Evolutionary conservation across 1,139 yeast species (phyloP).

Genomic region (Blastobotrys indianensis): DNA sequence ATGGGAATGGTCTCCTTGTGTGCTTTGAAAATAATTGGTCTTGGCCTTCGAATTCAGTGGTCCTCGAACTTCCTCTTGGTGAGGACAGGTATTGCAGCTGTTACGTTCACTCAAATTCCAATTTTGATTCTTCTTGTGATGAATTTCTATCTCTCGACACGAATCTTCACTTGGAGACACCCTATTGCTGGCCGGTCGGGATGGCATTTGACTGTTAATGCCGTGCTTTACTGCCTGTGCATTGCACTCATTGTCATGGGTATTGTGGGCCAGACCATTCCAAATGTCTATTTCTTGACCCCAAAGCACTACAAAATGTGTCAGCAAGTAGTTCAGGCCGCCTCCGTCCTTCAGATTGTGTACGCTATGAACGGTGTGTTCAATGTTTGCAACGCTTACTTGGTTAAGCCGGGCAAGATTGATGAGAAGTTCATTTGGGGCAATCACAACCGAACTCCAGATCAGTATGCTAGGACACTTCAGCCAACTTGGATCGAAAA

Average conservation of each 20-base stretch:
- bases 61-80: constrained; percentile 39
- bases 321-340: constrained; percentile 54
- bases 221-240: constrained; percentile 48
- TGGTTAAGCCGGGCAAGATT: constrained; percentile 48
- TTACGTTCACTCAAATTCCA: constrained; percentile 49
- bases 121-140: constrained; percentile 42
- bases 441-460: constrained; percentile 23
- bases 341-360: constrained; percentile 49
- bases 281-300: constrained; percentile 54
- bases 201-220: constrained; percentile 52
- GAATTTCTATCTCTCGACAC: constrained; percentile 53
- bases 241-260: constrained; percentile 59
- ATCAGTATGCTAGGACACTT: constrained; percentile 40
- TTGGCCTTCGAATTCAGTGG: constrained; percentile 57
- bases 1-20: constrained; percentile 53
- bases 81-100: constrained; percentile 52
- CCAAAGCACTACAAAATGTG: constrained; percentile 44
- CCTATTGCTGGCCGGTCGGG: constrained; percentile 64
- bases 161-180: constrained; percentile 77
- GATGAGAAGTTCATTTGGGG: constrained; percentile 35
- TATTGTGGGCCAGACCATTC: constrained; percentile 58
- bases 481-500: constrained; percentile 81
- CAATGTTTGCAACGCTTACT: constrained; percentile 48
- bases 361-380: constrained; percentile 52
- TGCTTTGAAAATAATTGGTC: constrained; percentile 52